Evolutionary conservation across 2,329 filamentous ascomycete genomes (phyloP).

Genomic region (Teratosphaeria pseudoeucalypti): DNA sequence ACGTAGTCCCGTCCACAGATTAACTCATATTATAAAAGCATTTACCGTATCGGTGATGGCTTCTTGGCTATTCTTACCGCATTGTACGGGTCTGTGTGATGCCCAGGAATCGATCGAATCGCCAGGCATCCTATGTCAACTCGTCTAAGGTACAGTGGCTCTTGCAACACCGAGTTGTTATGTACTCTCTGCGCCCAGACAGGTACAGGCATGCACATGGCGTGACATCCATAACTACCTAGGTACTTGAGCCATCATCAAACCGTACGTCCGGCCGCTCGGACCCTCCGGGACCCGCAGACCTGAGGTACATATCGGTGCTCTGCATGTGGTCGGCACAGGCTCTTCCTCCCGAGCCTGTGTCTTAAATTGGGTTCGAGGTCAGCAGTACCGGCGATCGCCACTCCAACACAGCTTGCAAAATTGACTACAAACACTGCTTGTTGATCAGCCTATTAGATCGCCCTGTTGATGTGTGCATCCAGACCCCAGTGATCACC

Average conservation of each 20-base stretch:
- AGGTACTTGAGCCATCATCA: not conserved
- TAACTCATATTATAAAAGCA: not conserved
- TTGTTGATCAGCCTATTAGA: not conserved
- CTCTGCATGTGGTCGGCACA: not conserved
- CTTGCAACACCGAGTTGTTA: not conserved
- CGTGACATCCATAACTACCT: not conserved
- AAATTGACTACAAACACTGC: not conserved
- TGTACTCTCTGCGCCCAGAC: not conserved
- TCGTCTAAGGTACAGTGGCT: not conserved
- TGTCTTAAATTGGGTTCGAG: not conserved
- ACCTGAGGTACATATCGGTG: not conserved
- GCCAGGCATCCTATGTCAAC: not conserved
- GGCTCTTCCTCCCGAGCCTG: not conserved
- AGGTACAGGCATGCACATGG: not conserved
- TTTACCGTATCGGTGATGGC: not conserved
- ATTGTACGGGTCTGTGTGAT: not conserved
- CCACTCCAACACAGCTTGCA: not conserved
- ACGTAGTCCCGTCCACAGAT: not conserved
- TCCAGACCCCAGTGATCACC: not conserved
- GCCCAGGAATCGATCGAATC: not conserved
- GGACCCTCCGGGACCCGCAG: not conserved
- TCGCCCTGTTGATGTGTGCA: not conserved
- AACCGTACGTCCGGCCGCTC: not conserved
- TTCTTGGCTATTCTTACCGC: not conserved
- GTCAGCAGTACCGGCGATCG: not conserved